Evolutionary conservation across 225 moss, liverwort and hornwort genomes (phyloP), one percentile per base, ranked within the genome.

Genomic region (Sphagnum tenellum): DNA sequence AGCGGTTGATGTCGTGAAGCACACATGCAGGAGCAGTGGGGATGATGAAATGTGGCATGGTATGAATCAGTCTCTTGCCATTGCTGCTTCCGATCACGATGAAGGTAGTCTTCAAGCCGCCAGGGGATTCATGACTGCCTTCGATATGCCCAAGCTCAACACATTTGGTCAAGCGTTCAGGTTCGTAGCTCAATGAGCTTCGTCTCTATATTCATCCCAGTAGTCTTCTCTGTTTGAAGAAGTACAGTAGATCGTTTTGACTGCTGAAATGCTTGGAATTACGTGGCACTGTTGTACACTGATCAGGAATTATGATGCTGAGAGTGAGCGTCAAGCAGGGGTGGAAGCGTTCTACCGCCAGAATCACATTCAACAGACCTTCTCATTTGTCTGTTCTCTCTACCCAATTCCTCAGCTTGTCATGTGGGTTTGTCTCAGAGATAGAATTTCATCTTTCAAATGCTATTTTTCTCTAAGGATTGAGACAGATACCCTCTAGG

Each of bases 151-250:
- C 59, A 44, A 56, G 3, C 12, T 75, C 68, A 89, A 89, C 66
- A 76, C 81, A n/a, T 89, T 86, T 14, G 86, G 88, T 48, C 75
- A 81, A 56, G 74, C 69, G 54, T 89, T 89, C 73, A 73, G 88
- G 88, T 88, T 50, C 54, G 3, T 14, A 3, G 6, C 5, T 9
- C 45, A 45, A 4, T 10, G 61, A 5, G 45, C 47, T 6, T 61
- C 46, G 44, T 45, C 45, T 45, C 47, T 2, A 46, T 5, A 45
- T 9, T 10, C 29, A 29, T 61, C 47, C 14, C 45, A 9, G 5
- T 4, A 47, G 9, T 65, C 47, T 12, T 65, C 4, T 48, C n/a
- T 29, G 11, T 68, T n/a, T 11, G 46, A 10, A 10, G 12, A 60
- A 48, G 13, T 11, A 48, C 44, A 45, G 29, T 4, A 45, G 44